These are phyloP conservation scores for Penicillium brasilianum DNA, from an alignment of 2,329 filamentous ascomycete genomes.

Conservation along the genomic window DNA sequence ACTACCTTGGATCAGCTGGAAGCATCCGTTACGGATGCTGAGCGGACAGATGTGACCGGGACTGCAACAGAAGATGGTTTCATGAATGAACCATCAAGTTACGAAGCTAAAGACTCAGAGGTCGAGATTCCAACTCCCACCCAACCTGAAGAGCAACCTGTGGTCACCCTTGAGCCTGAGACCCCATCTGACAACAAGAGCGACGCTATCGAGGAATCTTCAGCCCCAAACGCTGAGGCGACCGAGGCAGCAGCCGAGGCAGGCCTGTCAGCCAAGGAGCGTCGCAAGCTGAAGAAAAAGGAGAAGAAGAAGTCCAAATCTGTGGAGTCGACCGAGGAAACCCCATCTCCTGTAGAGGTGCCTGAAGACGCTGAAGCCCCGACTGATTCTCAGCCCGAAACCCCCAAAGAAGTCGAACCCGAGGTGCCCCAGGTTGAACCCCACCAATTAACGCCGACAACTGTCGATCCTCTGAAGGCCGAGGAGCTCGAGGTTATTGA, in stretches of 20 bases:
- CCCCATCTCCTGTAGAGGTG: conserved; percentile 11
- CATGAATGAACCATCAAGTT: not conserved
- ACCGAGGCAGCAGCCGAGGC: conserved; percentile 13
- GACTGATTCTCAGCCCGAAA: conserved; percentile 9
- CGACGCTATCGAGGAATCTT: conserved; percentile 5
- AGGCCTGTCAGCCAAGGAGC: conserved; percentile 27
- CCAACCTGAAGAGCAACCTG: conserved; percentile 11
- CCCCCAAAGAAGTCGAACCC: not conserved
- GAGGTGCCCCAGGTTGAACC: not conserved
- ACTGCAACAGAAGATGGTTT: not conserved
- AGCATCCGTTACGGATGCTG: not conserved
- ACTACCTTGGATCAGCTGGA: not conserved
- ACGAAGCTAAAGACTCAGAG: not conserved
- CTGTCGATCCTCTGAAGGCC: not conserved
- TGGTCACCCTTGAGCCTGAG: not conserved
- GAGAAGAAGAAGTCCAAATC: conserved; percentile 33
- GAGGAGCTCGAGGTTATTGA: conserved; percentile 1
- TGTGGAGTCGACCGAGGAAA: conserved; percentile 23
- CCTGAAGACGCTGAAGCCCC: conserved; percentile 14
- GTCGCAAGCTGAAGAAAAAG: conserved; percentile 31
- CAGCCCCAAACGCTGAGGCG: conserved; percentile 7
- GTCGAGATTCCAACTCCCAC: not conserved
- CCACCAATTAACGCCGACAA: not conserved
- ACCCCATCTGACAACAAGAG: conserved; percentile 8
- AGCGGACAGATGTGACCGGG: not conserved